Conservation (phyloP, 1,284 basidiomycete species). For the Bothia castanella region DNA sequence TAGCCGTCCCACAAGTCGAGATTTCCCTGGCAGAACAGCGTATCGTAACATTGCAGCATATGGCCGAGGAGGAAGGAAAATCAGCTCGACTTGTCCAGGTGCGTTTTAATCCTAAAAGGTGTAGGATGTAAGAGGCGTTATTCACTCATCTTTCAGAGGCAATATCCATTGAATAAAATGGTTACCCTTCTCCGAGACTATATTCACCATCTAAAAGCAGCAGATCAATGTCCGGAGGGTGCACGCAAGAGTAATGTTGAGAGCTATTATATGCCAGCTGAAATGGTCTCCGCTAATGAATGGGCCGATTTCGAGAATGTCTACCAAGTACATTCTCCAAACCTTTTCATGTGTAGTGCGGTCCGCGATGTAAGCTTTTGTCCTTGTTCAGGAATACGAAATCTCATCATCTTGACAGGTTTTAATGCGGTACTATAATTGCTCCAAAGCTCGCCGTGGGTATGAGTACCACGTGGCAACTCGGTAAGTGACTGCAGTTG, state of each 20-base stretch:
- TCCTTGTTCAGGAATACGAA: conserved; percentile 1
- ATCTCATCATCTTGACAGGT: conserved; percentile 45
- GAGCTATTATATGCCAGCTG: conserved; percentile 63
- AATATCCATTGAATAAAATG: conserved; percentile 47
- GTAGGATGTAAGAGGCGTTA: background rate
- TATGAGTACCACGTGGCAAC: conserved; percentile 88
- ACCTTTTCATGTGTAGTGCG: conserved; percentile 75
- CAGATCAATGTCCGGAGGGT: conserved; percentile 40
- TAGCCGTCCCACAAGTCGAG: conserved; percentile 71
- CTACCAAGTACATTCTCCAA: conserved; percentile 87
- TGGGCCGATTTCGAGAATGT: conserved; percentile 88
- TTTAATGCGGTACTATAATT: conserved; percentile 88
- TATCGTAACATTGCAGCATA: conserved; percentile 45
- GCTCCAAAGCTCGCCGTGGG: conserved; percentile 69
- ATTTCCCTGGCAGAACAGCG: conserved; percentile 60
- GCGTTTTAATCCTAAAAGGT: background rate
- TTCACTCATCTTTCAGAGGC: conserved; percentile 22
- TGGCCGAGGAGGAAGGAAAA: conserved; percentile 23
- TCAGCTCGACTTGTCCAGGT: conserved; percentile 19
- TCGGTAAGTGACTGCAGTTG: conserved; percentile 47
- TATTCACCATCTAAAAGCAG: conserved; percentile 49
- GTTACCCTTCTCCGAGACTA: conserved; percentile 59
- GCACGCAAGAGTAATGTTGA: conserved; percentile 31
- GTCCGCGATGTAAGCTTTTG: conserved; percentile 64
- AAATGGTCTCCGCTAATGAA: conserved; percentile 63